Evolutionary conservation across 179 eudicot genomes (phyloP).

Genomic region (Spinacia oleracea): DNA sequence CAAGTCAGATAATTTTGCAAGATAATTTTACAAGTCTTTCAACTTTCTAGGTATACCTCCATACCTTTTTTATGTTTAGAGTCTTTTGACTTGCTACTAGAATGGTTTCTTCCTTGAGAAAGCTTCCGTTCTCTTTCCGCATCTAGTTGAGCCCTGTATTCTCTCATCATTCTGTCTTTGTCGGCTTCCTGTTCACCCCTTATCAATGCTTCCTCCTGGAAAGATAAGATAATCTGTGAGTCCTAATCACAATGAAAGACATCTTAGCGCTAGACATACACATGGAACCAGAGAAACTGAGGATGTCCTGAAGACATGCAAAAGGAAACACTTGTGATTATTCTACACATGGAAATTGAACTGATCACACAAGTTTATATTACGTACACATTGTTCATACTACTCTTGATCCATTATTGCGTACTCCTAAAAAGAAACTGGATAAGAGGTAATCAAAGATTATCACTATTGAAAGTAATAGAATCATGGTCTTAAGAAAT

Average conservation of each 20-base stretch:
- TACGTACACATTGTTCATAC: neutral
- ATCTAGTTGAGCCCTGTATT: constrained; percentile 92
- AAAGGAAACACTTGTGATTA: neutral
- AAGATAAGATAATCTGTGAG: constrained; percentile 13
- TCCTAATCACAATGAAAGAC: neutral
- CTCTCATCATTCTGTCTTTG: constrained; percentile 97
- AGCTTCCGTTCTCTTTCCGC: constrained; percentile 97
- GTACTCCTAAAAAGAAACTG: neutral
- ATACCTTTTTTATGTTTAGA: constrained; percentile 61
- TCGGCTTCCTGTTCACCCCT: constrained; percentile 97
- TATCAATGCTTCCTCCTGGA: constrained; percentile 85
- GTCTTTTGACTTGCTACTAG: constrained; percentile 51
- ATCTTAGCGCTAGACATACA: neutral
- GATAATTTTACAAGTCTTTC: neutral
- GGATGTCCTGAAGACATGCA: neutral
- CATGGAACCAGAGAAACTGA: neutral
- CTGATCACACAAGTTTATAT: neutral
- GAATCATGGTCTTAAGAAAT: neutral
- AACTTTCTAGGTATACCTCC: neutral
- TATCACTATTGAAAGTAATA: neutral
- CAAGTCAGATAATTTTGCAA: no score
- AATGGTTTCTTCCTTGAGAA: constrained; percentile 87
- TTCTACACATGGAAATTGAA: neutral
- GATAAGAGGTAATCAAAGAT: neutral
- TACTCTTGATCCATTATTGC: constrained; percentile 6